phyloP scores from a whole-genome alignment of 208 protist genomes.

The Balamuthia mandrillaris region DNA sequence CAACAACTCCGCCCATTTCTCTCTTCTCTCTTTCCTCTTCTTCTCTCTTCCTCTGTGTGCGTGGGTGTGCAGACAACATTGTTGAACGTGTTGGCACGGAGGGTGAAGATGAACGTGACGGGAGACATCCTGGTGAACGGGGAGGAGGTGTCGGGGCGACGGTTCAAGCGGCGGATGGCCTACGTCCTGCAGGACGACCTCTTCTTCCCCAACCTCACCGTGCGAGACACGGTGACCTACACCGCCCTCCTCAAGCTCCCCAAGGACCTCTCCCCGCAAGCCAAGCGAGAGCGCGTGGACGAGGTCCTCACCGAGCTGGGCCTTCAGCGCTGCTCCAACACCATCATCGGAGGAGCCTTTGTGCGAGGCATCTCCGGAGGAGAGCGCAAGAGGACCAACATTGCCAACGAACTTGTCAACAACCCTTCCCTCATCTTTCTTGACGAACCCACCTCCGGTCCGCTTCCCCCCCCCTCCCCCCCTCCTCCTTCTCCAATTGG shows the following conservation, averaged over 20 bases:
- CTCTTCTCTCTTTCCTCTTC: too few relatives aligned
- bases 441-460: slow-evolving; percentile 54
- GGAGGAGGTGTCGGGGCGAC: neutral
- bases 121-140: neutral
- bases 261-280: neutral
- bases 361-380: slow-evolving; percentile 48
- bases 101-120: neutral
- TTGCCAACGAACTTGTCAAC: slow-evolving; percentile 59
- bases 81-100: slow-evolving; percentile 19
- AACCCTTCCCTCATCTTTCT: slow-evolving; percentile 53
- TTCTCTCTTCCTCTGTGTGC: too few relatives aligned
- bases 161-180: neutral
- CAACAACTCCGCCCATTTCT: too few relatives aligned
- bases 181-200: slow-evolving; percentile 52
- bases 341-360: slow-evolving; percentile 7
- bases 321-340: neutral
- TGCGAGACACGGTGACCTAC: slow-evolving; percentile 38
- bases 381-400: slow-evolving; percentile 61
- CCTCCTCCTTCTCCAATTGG: neutral
- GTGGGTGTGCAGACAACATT: slow-evolving; percentile 34
- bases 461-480: neutral
- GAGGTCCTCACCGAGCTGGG: slow-evolving; percentile 23
- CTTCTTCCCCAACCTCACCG: slow-evolving; percentile 36
- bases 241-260: slow-evolving; percentile 27
- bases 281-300: neutral